Evolutionary conservation across 768 basidiomycete species (phyloP).

Genomic region (Goffeauzyma gilvescens): DNA sequence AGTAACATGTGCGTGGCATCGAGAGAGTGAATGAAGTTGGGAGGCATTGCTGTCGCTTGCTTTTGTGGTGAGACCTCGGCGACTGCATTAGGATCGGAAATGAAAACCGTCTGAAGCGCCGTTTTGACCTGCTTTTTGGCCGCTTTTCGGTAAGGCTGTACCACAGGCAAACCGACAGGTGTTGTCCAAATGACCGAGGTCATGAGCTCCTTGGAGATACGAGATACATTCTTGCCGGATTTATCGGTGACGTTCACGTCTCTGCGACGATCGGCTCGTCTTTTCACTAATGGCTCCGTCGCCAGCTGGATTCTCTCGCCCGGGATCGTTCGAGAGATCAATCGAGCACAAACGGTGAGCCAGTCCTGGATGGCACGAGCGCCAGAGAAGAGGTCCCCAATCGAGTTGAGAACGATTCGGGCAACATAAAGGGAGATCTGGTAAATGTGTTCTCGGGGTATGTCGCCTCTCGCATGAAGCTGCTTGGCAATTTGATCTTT

Average conservation of each 20-base stretch:
- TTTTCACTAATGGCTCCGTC: slow-evolving; percentile 14
- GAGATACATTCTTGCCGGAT: slow-evolving; percentile 15
- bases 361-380: slow-evolving; percentile 80
- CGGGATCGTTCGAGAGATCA: slow-evolving; percentile 74
- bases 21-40: slow-evolving; percentile 92
- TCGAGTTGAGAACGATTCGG: slow-evolving; percentile 48
- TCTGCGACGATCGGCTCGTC: background rate
- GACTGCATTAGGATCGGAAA: slow-evolving; percentile 63
- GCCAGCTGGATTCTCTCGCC: slow-evolving; percentile 34
- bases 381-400: slow-evolving; percentile 82
- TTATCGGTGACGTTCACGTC: background rate
- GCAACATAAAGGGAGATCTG: slow-evolving; percentile 58
- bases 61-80: slow-evolving; percentile 66
- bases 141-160: slow-evolving; percentile 80
- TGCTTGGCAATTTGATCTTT: slow-evolving; percentile 85
- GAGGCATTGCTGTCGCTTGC: slow-evolving; percentile 92
- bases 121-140: slow-evolving; percentile 69
- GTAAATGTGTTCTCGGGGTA: slow-evolving; percentile 59
- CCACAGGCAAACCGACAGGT: slow-evolving; percentile 80
- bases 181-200: slow-evolving; percentile 91
- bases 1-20: slow-evolving; percentile 99
- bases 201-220: slow-evolving; percentile 74
- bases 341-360: slow-evolving; percentile 61
- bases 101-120: slow-evolving; percentile 64
- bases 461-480: slow-evolving; percentile 53